These are phyloP conservation scores for Pleoardoris graminearum DNA, from an alignment of 2,329 filamentous ascomycete genomes.

Conservation along the genomic window DNA sequence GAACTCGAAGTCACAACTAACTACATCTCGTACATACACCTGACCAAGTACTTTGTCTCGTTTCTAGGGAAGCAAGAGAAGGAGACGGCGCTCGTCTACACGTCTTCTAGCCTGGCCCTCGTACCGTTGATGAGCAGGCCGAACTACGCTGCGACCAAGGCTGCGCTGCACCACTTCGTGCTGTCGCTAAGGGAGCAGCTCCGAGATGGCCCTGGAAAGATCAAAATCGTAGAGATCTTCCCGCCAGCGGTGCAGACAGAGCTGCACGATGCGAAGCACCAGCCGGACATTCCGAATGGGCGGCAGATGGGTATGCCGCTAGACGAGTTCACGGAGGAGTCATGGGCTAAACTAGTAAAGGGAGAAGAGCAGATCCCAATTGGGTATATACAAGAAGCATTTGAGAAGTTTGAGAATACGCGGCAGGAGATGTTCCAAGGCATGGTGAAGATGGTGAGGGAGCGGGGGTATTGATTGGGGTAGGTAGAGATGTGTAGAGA, in stretches of 20 bases:
- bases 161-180: constrained; percentile 59
- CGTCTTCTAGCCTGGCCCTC: constrained; percentile 56
- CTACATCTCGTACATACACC: constrained; percentile 54
- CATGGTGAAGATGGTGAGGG: constrained; percentile 21
- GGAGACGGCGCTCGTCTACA: constrained; percentile 51
- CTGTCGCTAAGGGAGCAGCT: constrained; percentile 57
- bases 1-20: constrained; percentile 56
- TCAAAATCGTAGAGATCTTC: constrained; percentile 60
- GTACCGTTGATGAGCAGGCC: constrained; percentile 53
- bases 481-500: background rate
- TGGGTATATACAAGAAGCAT: constrained; percentile 48
- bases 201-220: constrained; percentile 48
- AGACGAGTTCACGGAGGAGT: constrained; percentile 55
- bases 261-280: constrained; percentile 58
- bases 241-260: constrained; percentile 62
- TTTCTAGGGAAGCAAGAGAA: constrained; percentile 52
- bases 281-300: constrained; percentile 57
- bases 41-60: constrained; percentile 56
- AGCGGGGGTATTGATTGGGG: constrained; percentile 1
- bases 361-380: constrained; percentile 59
- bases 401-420: constrained; percentile 53
- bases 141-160: constrained; percentile 61
- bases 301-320: constrained; percentile 58
- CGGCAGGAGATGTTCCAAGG: constrained; percentile 48
- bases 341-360: constrained; percentile 51